Conservation (phyloP, 75 land plant genomes). For the Cupressus sempervirens region DNA sequence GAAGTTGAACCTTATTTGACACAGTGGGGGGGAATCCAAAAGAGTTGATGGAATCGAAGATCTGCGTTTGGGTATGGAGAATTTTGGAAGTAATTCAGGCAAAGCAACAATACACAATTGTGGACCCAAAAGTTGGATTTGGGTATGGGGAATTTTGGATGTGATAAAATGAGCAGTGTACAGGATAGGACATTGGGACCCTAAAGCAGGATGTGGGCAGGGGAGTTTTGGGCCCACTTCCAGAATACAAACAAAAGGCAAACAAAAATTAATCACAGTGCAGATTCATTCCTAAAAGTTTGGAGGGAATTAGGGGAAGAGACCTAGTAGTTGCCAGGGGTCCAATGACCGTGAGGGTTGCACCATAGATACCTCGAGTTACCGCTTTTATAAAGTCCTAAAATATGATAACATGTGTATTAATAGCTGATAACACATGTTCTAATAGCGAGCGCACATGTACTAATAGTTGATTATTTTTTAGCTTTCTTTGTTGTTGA, state of each 20-base stretch:
- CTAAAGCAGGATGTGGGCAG: background rate
- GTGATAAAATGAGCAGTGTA: background rate
- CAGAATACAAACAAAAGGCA: too few species aligned
- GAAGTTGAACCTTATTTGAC: too few species aligned
- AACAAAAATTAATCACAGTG: background rate
- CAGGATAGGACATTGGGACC: background rate
- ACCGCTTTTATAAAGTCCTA: too few species aligned
- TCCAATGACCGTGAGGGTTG: too few species aligned
- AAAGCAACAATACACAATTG: background rate
- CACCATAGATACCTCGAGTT: too few species aligned
- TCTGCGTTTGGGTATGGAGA: background rate
- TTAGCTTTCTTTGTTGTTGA: too few species aligned
- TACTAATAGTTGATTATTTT: too few species aligned
- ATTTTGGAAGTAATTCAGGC: background rate
- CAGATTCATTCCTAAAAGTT: background rate
- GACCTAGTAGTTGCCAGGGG: too few species aligned
- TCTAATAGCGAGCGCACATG: too few species aligned
- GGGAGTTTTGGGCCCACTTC: background rate
- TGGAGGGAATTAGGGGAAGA: background rate
- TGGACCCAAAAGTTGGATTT: background rate
- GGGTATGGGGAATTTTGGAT: background rate
- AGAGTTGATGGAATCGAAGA: background rate
- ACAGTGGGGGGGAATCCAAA: background rate
- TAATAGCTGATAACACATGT: too few species aligned
- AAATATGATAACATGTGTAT: too few species aligned